phyloP scores from a whole-genome alignment of 78 protist species.

The Salpingoeca rosetta region DNA sequence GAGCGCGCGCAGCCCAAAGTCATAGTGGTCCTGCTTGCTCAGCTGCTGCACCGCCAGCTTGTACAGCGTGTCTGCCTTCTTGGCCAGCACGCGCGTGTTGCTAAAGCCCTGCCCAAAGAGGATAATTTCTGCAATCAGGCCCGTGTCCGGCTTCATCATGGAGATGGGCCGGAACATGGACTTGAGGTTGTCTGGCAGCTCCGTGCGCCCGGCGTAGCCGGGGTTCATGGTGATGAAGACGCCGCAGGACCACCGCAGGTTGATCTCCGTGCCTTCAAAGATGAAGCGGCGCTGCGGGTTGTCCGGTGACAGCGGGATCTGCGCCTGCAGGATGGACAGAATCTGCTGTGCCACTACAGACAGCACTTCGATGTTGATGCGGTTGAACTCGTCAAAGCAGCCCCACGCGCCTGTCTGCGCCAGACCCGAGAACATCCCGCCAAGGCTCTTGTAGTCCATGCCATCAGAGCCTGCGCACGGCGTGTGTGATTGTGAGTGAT shows the following conservation, averaged over 20 bases:
- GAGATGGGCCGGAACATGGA: conserved; percentile 73
- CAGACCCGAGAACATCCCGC: conserved; percentile 58
- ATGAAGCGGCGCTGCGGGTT: conserved; percentile 15
- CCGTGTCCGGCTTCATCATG: conserved; percentile 80
- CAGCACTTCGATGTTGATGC: conserved; percentile 66
- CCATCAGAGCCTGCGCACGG: conserved; percentile 80
- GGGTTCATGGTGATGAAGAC: conserved; percentile 83
- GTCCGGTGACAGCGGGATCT: conserved; percentile 7
- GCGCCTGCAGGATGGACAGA: conserved; percentile 44
- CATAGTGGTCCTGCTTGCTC: conserved; percentile 73
- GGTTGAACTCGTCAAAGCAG: conserved; percentile 71
- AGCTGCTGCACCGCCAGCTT: conserved; percentile 66
- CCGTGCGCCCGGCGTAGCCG: conserved; percentile 80
- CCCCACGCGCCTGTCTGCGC: conserved; percentile 65
- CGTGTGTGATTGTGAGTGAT: too few relatives aligned
- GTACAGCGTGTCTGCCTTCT: conserved; percentile 64
- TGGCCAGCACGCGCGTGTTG: conserved; percentile 43
- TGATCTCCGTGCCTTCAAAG: conserved; percentile 55
- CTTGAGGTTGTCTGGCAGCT: conserved; percentile 81
- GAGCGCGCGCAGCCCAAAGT: conserved; percentile 71
- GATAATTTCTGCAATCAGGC: conserved; percentile 68
- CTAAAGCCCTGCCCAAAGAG: conserved; percentile 70
- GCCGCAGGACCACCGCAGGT: conserved; percentile 51
- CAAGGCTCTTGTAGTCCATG: conserved; percentile 56
- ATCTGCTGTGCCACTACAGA: conserved; percentile 82